Base-by-base conservation (phyloP, 306 rosid genomes). In the Vicia sativa region DNA sequence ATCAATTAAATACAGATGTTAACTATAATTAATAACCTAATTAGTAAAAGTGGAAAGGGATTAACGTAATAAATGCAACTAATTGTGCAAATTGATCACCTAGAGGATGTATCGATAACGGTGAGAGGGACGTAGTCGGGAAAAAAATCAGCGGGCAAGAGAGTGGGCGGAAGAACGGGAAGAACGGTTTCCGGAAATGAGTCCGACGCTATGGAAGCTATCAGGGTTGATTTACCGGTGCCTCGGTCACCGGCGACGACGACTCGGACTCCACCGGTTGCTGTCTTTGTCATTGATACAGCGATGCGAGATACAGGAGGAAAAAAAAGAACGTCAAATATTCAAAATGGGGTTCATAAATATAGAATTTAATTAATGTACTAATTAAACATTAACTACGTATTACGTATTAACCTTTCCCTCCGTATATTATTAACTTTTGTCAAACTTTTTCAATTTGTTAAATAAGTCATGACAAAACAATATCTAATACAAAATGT, bases 141-240 rank as follows among this genome's bases (percentile, higher is more conserved):
- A 77, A 65, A 92, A 78, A 79, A 75, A 82, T 92, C 95, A 10
- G 81, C 83, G 48, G 98, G 89, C 55, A 92, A 88, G 43, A 54
- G 67, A 63, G 96, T 84, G 5, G 86, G 92, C 3, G 96, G 87
- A 72, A 89, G 86, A 12, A 92, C 85, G n/a, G 85, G 62, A 11
- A 84, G 86, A 38, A 84, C 87, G 62, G 65, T 45, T 3, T 84
- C 95, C 10, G 86, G 83, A 80, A 87, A 83, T 15, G 86, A 58
- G 11, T 89, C 98, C 15, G 91, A 67, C 11, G 89, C 88, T 19
- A 78, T 78, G 0, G 95, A 74, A 2, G 89, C 68, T 18, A 92
- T 92, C 29, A 92, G 80, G 81, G 85, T 89, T 37, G 98, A 87
- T 85, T 92, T 92, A 0, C 98, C 96, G 74, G 96, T 84, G 70